These are phyloP conservation scores for Lactarius sp. DNA, from an alignment of 768 basidiomycete species.

Conservation along the genomic window DNA sequence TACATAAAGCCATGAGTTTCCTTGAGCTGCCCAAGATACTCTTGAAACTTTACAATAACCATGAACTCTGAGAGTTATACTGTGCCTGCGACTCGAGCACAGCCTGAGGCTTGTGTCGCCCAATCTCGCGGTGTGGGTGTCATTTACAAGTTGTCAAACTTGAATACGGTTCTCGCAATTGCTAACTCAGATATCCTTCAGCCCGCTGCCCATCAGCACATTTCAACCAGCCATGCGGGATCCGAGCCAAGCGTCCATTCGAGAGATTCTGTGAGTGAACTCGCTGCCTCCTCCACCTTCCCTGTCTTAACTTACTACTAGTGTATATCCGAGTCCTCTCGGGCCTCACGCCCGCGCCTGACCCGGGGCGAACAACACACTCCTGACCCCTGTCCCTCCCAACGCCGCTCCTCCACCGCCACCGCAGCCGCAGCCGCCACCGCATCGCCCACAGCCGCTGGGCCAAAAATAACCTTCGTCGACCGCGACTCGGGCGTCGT, in stretches of 20 bases:
- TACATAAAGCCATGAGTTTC: conserved; percentile 12
- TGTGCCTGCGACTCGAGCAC: not conserved
- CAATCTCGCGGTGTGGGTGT: not conserved
- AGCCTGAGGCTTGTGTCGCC: not conserved
- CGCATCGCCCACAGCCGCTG: no score
- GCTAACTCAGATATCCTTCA: not conserved
- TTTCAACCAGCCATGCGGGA: not conserved
- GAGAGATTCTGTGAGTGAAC: not conserved
- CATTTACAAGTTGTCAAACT: not conserved
- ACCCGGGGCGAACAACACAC: not conserved
- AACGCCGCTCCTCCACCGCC: not conserved
- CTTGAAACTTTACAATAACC: not conserved
- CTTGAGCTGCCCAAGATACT: not conserved
- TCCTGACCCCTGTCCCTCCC: not conserved
- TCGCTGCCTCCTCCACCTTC: not conserved
- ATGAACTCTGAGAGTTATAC: not conserved
- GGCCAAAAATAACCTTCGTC: not conserved
- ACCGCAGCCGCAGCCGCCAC: not conserved
- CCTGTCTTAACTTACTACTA: not conserved
- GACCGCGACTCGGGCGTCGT: conserved; percentile 13
- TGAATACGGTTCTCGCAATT: not conserved
- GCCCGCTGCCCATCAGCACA: not conserved
- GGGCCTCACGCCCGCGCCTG: not conserved
- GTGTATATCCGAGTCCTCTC: not conserved
- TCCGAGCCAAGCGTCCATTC: not conserved